Base-by-base conservation (phyloP, 2,329 filamentous ascomycete genomes). In the Aspergillus hortae region DNA sequence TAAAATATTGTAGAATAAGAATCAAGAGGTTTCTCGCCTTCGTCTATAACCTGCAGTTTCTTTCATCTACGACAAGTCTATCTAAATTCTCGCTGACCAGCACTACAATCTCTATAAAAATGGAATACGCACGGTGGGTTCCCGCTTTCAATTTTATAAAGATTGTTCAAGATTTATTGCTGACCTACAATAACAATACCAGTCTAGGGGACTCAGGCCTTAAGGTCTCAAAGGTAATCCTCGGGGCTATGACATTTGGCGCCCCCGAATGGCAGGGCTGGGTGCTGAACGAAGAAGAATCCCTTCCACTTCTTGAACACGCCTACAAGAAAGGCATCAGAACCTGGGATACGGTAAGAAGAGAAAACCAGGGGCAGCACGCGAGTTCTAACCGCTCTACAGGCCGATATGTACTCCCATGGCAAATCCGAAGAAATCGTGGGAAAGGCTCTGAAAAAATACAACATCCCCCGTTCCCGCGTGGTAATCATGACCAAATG, bases 401-500 rank as follows among this genome's bases (percentile, higher is more conserved):
- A 69, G 67, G 72, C 72, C 7, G 71, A 75, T 49, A 59, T 71
- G 35, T 75, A 74, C 59, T 73, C 68, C 15, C 82, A 88, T 64
- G 87, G 87, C 15, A 69, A 66, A 3, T 85, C 80, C 10, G 87
- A 90, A 68, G 70, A 77, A 51, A 82, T 90, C 60, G 79, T 90
- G 53, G 86, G 78, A 52, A 86, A 85, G 66, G 85, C 86, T 2
- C 71, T 89, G 51, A 82, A 81, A 62, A 74, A 83, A 54, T 88
- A 83, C 74, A 72, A 78, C 40, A 87, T 89, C 59, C 85, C 86
- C 1, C 80, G 86, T 32, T 72, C 79, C 55, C 83, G 83, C 56
- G 73, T 89, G 44, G 80, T 88, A 19, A 82, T 89, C 61, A 68
- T 89, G 56, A 83, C 80, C 23, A 89, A 89, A 72, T 83, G 80